Evolutionary conservation across 2,329 filamentous ascomycete genomes (phyloP), one percentile per base, ranked within the genome.

Genomic region (Fusarium coicis): DNA sequence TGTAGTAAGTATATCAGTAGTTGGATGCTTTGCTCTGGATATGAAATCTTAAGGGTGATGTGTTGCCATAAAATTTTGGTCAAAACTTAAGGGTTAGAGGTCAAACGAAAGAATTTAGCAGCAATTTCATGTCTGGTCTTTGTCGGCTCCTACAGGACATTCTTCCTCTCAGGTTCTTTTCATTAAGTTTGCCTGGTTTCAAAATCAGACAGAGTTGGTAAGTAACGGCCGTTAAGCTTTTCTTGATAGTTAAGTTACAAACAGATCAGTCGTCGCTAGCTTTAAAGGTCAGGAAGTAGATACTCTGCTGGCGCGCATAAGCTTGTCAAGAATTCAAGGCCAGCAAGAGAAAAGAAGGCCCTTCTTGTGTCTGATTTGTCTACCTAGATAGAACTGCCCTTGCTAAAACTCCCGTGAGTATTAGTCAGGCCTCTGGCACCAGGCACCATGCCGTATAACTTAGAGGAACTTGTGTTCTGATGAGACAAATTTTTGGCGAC

Each of bases 41-140:
- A 90, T 88, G 59, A 89, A 44, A 94, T 83, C 28, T 86, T 86
- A 9, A 81, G 82, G 2, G 92, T 94, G 12, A 81, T 89, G 82
- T 93, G 80, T 89, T 82, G 79, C 93, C 90, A 82, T 94, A 94
- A 83, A 87, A 94, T 0, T 82, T 90, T 84, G 74, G 72, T 94
- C 91, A 0, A 91, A 86, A 0, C 82, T 81, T 1, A 92, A 92
- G 0, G 87, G 87, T 0, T 84, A 79, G 57, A 93, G 73, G 30
- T 88, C 90, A n/a, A 94, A 81, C 2, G 87, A 91, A 3, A 81
- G 0, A 94, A 91, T 18, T 91, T 90, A 5, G 81, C 83, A 7
- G 92, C 92, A 15, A 94, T 81, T 74, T 93, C 90, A 78, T 94
- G 87, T 79, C 86, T 89, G 75, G 94, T 84, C 49, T 86, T 87